phyloP scores from a whole-genome alignment of 768 basidiomycete species.

The Termitomyces sp. region DNA sequence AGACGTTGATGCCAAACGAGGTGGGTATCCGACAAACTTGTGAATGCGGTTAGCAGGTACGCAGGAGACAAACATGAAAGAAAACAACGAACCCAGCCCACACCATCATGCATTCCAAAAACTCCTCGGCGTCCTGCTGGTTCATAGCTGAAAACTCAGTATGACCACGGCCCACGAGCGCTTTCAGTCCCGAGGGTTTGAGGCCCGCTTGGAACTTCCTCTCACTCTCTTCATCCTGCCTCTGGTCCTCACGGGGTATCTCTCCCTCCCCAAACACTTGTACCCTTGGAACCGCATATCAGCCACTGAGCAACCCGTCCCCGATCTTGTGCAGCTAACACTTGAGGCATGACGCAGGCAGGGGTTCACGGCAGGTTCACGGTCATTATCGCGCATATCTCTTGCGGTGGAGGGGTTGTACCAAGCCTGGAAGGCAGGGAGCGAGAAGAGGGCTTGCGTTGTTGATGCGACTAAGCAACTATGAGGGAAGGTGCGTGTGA shows the following conservation, averaged over 20 bases:
- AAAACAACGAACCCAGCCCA: slow-evolving; percentile 15
- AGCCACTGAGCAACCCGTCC: slow-evolving; percentile 88
- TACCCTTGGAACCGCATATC: slow-evolving; percentile 67
- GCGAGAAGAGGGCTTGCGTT: slow-evolving; percentile 79
- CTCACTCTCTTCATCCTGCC: slow-evolving; percentile 20
- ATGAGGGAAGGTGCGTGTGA: slow-evolving; percentile 56
- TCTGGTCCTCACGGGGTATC: slow-evolving; percentile 22
- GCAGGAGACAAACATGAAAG: not conserved
- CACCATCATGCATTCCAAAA: slow-evolving; percentile 75
- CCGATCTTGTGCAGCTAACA: slow-evolving; percentile 92
- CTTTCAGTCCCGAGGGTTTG: slow-evolving; percentile 78
- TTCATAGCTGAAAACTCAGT: slow-evolving; percentile 93
- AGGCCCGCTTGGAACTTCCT: slow-evolving; percentile 82
- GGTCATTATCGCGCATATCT: not conserved
- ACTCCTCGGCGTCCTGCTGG: slow-evolving; percentile 97
- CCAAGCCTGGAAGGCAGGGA: slow-evolving; percentile 76
- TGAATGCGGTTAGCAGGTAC: not conserved
- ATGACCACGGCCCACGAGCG: slow-evolving; percentile 88
- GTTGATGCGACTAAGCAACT: slow-evolving; percentile 98
- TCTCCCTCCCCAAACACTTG: not conserved
- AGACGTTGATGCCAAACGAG: too few species aligned
- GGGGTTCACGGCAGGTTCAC: slow-evolving; percentile 48
- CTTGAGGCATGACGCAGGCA: slow-evolving; percentile 85
- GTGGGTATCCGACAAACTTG: too few species aligned
- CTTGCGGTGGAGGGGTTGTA: slow-evolving; percentile 36